phyloP scores from a whole-genome alignment of 1,284 basidiomycete species.

The Papiliotrema flavescens region DNA sequence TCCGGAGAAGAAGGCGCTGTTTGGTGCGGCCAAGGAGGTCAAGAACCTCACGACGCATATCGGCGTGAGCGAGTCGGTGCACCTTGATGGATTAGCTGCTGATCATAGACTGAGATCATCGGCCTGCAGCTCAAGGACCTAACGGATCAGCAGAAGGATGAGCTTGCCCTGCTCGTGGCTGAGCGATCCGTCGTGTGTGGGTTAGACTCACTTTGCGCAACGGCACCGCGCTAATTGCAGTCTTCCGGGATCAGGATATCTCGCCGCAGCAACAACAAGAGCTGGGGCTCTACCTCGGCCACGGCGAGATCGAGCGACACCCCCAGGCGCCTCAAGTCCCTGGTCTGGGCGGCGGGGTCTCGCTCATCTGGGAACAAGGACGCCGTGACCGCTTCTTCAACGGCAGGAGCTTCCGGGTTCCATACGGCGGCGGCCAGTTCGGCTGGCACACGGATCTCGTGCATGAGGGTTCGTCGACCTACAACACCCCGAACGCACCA shows the following conservation, averaged over 20 bases:
- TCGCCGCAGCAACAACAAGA: constrained; percentile 32
- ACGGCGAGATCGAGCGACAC: constrained; percentile 57
- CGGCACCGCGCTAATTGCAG: neutral
- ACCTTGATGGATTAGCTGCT: neutral
- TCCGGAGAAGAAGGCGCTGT: constrained; percentile 39
- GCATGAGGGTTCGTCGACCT: constrained; percentile 53
- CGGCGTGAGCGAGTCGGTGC: constrained; percentile 21
- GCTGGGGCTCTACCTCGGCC: constrained; percentile 36
- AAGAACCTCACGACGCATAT: constrained; percentile 29
- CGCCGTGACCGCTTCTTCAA: constrained; percentile 13
- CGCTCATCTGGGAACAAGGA: constrained; percentile 27
- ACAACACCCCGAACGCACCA: no score
- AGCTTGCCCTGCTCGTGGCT: constrained; percentile 34
- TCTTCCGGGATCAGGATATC: constrained; percentile 41
- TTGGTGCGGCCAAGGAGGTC: constrained; percentile 37
- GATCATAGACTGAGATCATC: constrained; percentile 32
- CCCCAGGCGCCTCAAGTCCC: constrained; percentile 55
- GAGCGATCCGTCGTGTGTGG: constrained; percentile 35
- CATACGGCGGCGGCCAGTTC: constrained; percentile 46
- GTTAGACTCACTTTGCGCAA: neutral
- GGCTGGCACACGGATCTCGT: constrained; percentile 68
- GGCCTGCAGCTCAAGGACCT: constrained; percentile 35
- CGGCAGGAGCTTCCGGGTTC: constrained; percentile 12
- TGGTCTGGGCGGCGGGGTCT: constrained; percentile 13
- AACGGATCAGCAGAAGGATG: constrained; percentile 36